A percentile compares a stretch with the other conserved stretches of the same genome.
Conservation (phyloP, 257 asterid species). For the Solanum infundibuliforme region DNA sequence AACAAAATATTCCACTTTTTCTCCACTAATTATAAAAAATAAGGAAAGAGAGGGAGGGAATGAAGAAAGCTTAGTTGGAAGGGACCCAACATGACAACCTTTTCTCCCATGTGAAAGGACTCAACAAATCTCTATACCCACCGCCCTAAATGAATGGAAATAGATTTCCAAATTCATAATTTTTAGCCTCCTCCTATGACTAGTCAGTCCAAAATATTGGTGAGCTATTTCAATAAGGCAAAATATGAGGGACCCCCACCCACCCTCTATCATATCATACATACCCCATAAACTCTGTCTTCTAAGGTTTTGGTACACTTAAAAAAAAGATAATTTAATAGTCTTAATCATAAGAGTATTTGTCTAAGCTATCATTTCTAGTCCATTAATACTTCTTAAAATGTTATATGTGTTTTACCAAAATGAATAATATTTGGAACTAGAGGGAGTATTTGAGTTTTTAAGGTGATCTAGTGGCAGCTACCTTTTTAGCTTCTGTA, state of each 20-base stretch:
- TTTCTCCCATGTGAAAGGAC: constrained; percentile 43
- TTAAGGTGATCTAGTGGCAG: constrained; percentile 36
- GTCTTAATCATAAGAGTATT: neutral
- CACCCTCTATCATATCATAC: neutral
- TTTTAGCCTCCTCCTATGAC: constrained; percentile 1
- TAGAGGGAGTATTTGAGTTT: constrained; percentile 12
- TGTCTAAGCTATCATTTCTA: neutral
- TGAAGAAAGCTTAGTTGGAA: constrained; percentile 37
- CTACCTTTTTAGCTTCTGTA: constrained; percentile 9
- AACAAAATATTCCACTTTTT: neutral
- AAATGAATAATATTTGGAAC: neutral
- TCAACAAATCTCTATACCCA: constrained; percentile 5
- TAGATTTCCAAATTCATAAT: neutral
- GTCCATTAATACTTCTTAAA: neutral
- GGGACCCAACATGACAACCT: constrained; percentile 32
- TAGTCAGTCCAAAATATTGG: constrained; percentile 7
- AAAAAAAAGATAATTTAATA: neutral
- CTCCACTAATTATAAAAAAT: neutral
- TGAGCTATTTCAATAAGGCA: constrained; percentile 2
- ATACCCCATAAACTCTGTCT: neutral
- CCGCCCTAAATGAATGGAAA: constrained; percentile 21
- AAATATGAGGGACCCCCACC: constrained; percentile 11
- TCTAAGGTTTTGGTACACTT: neutral
- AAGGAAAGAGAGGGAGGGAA: neutral
- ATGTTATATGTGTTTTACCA: neutral